These are phyloP conservation scores for Cicer yamashitae DNA, from an alignment of 306 rosid species.

Conservation along the genomic window DNA sequence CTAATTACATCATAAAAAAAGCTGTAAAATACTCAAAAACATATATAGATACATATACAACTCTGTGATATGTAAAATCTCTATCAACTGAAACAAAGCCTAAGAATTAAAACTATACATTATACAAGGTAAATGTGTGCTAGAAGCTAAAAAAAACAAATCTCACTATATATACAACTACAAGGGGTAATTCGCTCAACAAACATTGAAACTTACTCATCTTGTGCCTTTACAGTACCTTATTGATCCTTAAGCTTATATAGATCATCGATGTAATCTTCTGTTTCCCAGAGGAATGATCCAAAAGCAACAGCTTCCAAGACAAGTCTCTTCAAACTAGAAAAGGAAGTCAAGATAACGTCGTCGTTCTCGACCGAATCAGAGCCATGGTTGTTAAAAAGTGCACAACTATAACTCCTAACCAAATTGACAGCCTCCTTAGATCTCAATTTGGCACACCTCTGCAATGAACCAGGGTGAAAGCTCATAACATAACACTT, in stretches of 20 bases:
- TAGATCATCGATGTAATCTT: conserved; percentile 74
- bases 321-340: conserved; percentile 87
- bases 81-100: conserved; percentile 28
- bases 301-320: conserved; percentile 99
- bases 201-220: conserved; percentile 16
- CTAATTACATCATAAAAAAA: conserved; percentile 1
- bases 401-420: conserved; percentile 73
- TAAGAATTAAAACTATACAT: conserved; percentile 40
- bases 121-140: conserved; percentile 31
- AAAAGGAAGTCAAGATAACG: conserved; percentile 80
- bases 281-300: conserved; percentile 90
- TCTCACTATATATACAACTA: conserved; percentile 59
- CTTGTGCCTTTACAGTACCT: conserved; percentile 34
- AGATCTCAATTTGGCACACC: conserved; percentile 82
- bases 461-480: conserved; percentile 70
- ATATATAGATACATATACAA: conserved; percentile 16
- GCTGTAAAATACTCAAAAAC: not conserved
- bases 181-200: conserved; percentile 48
- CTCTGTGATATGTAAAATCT: conserved; percentile 9
- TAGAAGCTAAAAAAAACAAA: conserved; percentile 32
- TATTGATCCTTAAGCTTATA: conserved; percentile 78
- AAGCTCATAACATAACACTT: conserved; percentile 72
- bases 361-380: conserved; percentile 59
- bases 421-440: conserved; percentile 77
- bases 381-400: conserved; percentile 61